Conservation (phyloP, 192 early-diverging fungal genomes). For the Gigaspora rosea region DNA sequence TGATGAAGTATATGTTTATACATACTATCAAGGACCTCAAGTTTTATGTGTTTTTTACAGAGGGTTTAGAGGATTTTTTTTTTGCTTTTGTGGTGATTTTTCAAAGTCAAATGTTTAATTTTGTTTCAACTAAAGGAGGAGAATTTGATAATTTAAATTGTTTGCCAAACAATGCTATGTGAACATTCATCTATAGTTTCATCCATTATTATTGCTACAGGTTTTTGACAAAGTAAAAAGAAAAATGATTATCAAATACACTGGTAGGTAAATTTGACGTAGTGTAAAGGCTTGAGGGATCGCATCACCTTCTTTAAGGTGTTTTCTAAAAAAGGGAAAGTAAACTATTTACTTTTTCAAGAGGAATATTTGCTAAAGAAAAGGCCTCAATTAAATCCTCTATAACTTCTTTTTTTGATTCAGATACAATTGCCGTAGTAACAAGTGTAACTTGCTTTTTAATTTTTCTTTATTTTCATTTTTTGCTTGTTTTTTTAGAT, state of each 20-base stretch:
- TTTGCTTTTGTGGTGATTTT: too few species aligned
- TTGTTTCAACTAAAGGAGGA: too few species aligned
- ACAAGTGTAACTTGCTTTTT: not conserved
- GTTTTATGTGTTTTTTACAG: too few species aligned
- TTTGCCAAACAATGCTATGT: slow-evolving; percentile 10
- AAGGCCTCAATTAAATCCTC: not conserved
- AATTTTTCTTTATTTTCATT: not conserved
- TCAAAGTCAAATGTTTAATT: too few species aligned
- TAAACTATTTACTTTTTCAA: slow-evolving; percentile 14
- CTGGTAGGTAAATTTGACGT: not conserved
- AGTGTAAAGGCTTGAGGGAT: not conserved
- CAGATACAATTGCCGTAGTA: not conserved
- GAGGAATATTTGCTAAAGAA: slow-evolving; percentile 2
- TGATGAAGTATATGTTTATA: too few species aligned
- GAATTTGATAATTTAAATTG: too few species aligned
- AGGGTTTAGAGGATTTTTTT: too few species aligned
- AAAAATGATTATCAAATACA: too few species aligned
- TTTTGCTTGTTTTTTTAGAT: not conserved
- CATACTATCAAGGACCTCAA: too few species aligned
- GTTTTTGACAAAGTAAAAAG: too few species aligned
- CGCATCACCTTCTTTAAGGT: slow-evolving; percentile 11
- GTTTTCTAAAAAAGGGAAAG: slow-evolving; percentile 16
- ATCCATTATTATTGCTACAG: too few species aligned
- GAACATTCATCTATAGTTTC: not conserved
- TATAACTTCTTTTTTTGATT: slow-evolving; percentile 15